These are phyloP conservation scores for Pseudocohnilembus persalinus DNA, from an alignment of 169 alveolate genomes.

Conservation along the genomic window DNA sequence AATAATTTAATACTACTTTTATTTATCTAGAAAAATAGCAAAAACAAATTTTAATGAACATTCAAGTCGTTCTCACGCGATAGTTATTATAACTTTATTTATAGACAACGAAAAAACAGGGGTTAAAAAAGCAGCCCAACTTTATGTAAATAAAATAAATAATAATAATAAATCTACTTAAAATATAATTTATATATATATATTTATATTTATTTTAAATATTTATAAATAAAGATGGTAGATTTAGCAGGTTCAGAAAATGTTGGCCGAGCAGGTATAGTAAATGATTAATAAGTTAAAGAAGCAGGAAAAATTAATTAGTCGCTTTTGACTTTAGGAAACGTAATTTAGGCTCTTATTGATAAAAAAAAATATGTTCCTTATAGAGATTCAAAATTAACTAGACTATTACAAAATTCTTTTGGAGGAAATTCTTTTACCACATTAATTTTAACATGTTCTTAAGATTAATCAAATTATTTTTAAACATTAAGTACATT, in stretches of 20 bases:
- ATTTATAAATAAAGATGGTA: conserved; percentile 62
- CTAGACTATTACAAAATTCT: conserved; percentile 73
- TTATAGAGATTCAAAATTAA: conserved; percentile 76
- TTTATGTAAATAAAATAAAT: neutral
- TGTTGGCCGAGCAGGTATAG: conserved; percentile 62
- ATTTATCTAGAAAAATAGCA: conserved; percentile 73
- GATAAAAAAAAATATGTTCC: conserved; percentile 77
- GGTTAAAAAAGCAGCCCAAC: neutral
- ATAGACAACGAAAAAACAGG: conserved; percentile 57
- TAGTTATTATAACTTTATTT: conserved; percentile 87
- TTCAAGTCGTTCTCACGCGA: conserved; percentile 88
- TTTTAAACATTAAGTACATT: conserved; percentile 74
- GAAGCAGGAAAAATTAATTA: conserved; percentile 69
- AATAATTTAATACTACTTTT: no score
- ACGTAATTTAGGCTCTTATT: conserved; percentile 68
- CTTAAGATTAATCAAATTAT: conserved; percentile 70
- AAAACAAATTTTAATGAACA: conserved; percentile 87
- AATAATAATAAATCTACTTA: no score
- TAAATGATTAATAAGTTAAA: conserved; percentile 66
- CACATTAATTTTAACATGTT: conserved; percentile 68
- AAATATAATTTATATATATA: conserved; percentile 30
- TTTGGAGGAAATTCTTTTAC: conserved; percentile 82
- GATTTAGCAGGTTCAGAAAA: conserved; percentile 87
- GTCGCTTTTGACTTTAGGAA: conserved; percentile 81
- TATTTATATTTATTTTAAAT: conserved; percentile 40